Evolutionary conservation across 768 basidiomycete genomes (phyloP).

Genomic region (Agrocybe praecox): DNA sequence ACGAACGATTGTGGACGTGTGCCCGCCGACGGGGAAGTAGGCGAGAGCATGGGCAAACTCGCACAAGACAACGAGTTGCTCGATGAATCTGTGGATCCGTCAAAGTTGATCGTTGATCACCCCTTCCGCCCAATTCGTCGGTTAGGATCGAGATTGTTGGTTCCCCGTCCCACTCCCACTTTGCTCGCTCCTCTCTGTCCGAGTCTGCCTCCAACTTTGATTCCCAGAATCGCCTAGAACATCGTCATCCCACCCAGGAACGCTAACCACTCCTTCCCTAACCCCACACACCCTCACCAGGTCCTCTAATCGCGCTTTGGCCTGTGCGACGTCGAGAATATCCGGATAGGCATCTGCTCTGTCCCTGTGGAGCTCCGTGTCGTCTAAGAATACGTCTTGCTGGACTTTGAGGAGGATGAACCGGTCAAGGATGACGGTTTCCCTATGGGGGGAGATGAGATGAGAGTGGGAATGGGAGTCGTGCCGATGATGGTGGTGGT

Average conservation of each 20-base stretch:
- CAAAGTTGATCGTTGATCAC: neutral
- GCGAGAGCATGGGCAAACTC: too few species aligned
- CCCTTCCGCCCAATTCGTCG: neutral
- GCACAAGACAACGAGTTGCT: too few species aligned
- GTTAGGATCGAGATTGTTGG: too few species aligned
- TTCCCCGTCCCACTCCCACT: too few species aligned
- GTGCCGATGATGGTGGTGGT: constrained; percentile 21
- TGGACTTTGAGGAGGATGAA: constrained; percentile 82
- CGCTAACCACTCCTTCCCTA: constrained; percentile 40
- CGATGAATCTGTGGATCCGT: too few species aligned
- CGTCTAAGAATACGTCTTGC: constrained; percentile 79
- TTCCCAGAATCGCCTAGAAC: neutral
- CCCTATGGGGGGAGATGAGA: constrained; percentile 58
- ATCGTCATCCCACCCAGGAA: constrained; percentile 17
- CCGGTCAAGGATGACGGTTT: constrained; percentile 73
- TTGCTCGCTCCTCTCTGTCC: too few species aligned
- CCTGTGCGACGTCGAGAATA: constrained; percentile 77
- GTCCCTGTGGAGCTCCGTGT: constrained; percentile 73
- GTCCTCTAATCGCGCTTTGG: constrained; percentile 74
- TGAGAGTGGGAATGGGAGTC: constrained; percentile 31
- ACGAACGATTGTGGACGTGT: too few species aligned
- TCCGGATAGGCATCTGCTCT: constrained; percentile 78
- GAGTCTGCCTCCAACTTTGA: neutral
- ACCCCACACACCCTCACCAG: constrained; percentile 52
- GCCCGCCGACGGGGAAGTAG: too few species aligned